Conservation (phyloP, 1,284 basidiomycete genomes). For the Ustilago curta region DNA sequence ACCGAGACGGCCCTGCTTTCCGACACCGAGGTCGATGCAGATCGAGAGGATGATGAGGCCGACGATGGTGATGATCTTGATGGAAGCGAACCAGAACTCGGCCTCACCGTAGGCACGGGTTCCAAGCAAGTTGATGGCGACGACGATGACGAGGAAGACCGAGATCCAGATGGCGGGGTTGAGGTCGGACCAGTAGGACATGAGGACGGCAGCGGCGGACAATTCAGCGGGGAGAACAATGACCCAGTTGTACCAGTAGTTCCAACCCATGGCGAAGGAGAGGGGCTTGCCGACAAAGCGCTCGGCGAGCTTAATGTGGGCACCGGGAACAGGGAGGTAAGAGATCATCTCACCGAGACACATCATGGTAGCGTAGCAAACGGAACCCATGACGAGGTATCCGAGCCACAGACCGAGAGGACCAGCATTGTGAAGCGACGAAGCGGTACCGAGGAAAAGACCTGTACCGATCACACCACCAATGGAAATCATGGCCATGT, state of each 20-base stretch:
- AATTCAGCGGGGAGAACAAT: slow-evolving; percentile 81
- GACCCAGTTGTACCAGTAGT: slow-evolving; percentile 73
- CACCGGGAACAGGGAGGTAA: slow-evolving; percentile 75
- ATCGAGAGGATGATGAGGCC: slow-evolving; percentile 65
- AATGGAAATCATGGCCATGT: slow-evolving; percentile 56
- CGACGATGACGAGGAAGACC: slow-evolving; percentile 78
- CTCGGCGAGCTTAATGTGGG: slow-evolving; percentile 83
- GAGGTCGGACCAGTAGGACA: slow-evolving; percentile 77
- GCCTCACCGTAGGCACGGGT: slow-evolving; percentile 67
- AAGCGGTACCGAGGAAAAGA: slow-evolving; percentile 80
- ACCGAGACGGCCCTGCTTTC: slow-evolving; percentile 53
- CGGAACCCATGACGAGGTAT: slow-evolving; percentile 67
- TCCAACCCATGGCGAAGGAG: slow-evolving; percentile 75
- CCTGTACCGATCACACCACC: slow-evolving; percentile 61
- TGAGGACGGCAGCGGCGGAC: slow-evolving; percentile 80
- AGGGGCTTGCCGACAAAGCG: slow-evolving; percentile 83
- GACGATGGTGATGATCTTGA: slow-evolving; percentile 66
- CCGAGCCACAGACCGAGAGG: slow-evolving; percentile 70
- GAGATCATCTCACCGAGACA: slow-evolving; percentile 71
- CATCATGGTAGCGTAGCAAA: slow-evolving; percentile 67
- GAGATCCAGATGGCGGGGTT: slow-evolving; percentile 82
- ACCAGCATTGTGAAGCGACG: slow-evolving; percentile 71
- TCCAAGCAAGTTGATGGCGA: slow-evolving; percentile 81
- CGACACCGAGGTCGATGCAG: slow-evolving; percentile 62
- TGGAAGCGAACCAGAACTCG: slow-evolving; percentile 71